phyloP scores from a whole-genome alignment of 2,329 filamentous ascomycete genomes.

The Raffaelea albimanens region DNA sequence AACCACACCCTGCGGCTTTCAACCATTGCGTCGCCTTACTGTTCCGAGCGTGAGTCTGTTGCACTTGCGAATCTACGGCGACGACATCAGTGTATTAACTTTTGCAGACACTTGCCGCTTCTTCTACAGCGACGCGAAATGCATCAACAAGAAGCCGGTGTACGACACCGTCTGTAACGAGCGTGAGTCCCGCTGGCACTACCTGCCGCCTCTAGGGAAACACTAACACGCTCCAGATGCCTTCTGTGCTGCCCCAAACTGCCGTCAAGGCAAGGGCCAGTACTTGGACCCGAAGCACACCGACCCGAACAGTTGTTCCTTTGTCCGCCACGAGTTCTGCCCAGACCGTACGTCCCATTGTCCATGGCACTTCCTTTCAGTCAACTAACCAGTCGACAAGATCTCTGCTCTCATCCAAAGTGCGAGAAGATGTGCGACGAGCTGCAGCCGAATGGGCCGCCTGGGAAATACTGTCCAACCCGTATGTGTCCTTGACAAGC shows the following conservation, averaged over 20 bases:
- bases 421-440: constrained; percentile 7
- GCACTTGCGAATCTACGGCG: no score
- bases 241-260: background rate
- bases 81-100: no score
- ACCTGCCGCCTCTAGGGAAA: background rate
- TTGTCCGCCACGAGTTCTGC: constrained; percentile 9
- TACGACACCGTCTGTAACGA: constrained; percentile 6
- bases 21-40: background rate
- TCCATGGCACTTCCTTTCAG: background rate
- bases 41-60: background rate
- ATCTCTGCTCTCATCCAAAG: background rate
- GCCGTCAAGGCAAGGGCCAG: constrained; percentile 4
- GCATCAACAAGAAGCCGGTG: constrained; percentile 3
- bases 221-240: background rate
- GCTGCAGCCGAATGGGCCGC: background rate
- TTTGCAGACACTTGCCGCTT: constrained; percentile 10
- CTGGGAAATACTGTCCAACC: background rate
- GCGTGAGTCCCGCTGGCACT: constrained; percentile 1
- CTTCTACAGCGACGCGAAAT: constrained; percentile 7
- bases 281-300: background rate
- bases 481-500: constrained; percentile 1
- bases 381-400: background rate
- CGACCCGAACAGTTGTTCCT: background rate
- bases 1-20: background rate
- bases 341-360: background rate